Evolutionary conservation across 345 rosid species (phyloP), one percentile per base, ranked within the genome.

Genomic region (Capsella bursapastoris): DNA sequence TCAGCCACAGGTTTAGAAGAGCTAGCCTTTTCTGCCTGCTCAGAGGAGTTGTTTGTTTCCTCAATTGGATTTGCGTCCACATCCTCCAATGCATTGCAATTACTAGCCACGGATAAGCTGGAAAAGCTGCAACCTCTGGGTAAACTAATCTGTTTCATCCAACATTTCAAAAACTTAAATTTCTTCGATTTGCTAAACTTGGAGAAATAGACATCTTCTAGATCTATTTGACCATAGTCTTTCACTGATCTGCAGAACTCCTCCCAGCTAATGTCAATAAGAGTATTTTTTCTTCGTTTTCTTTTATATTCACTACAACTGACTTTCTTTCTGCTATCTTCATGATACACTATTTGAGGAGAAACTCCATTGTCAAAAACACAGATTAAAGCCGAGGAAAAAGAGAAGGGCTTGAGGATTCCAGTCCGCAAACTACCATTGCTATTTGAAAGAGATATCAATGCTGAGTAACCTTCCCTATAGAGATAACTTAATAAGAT

Each of bases 81-180:
- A 45, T 82, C 75, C 58, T 76, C 60, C 35, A 37, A 49, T 32
- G 66, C 78, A 80, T 57, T 37, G 60, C 83, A 68, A 61, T 44
- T 74, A 37, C 73, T 83, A 45, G 49, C 73, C 34, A 63, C 57
- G 37, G 53, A 50, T 56, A 78, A 70, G 70, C 83, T 80, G 61
- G 53, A 50, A 56, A 78, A 68, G 68, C 83, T 80, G 61, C 70
- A 74, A 48, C 74, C 70, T 63, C 68, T 67, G 65, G 85, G 71
- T 77, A 84, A 88, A 70, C 78, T 80, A 32, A 84, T 75, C 87
- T 92, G 97, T 71, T 89, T 92, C 83, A 88, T 83, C 97, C 97
- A 95, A 79, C 97, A 95, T 86, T 86, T 95, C 43, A 95, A 71
- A 85, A 95, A 95, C 75, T 86, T 89, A 73, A 84, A 73, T 67